Conservation (phyloP, 106 monocot species). For the Allium sativum region DNA sequence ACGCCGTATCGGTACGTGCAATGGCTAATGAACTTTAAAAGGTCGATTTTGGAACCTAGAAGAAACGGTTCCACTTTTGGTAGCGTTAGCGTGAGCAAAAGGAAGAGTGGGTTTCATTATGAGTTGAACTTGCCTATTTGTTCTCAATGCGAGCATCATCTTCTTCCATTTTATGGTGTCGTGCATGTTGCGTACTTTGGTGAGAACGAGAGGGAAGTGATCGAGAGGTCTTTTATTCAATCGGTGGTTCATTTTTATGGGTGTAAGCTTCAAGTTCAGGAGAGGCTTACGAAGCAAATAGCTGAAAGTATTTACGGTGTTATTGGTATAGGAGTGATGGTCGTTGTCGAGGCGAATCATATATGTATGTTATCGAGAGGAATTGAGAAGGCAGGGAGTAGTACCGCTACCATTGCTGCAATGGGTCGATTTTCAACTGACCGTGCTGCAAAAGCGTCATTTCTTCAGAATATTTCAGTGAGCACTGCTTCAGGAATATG, state of each 20-base stretch:
- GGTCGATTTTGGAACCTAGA: slow-evolving; percentile 34
- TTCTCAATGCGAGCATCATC: slow-evolving; percentile 95
- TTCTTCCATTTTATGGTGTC: slow-evolving; percentile 86
- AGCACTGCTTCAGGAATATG: slow-evolving; percentile 12
- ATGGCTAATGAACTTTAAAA: slow-evolving; percentile 88
- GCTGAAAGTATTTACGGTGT: slow-evolving; percentile 57
- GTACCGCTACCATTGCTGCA: slow-evolving; percentile 73
- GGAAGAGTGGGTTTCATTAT: slow-evolving; percentile 11
- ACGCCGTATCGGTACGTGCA: slow-evolving; percentile 79
- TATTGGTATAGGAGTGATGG: slow-evolving; percentile 46
- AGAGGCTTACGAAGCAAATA: slow-evolving; percentile 84
- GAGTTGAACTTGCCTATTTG: slow-evolving; percentile 81
- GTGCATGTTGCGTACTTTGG: slow-evolving; percentile 65
- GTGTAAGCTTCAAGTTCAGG: slow-evolving; percentile 89
- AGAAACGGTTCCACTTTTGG: slow-evolving; percentile 19
- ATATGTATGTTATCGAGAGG: slow-evolving; percentile 92
- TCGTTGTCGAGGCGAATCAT: slow-evolving; percentile 91
- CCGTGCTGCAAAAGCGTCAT: slow-evolving; percentile 36
- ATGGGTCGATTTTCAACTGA: slow-evolving; percentile 73
- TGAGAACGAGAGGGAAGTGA: slow-evolving; percentile 7
- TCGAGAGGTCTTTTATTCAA: slow-evolving; percentile 48
- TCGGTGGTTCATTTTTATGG: slow-evolving; percentile 63
- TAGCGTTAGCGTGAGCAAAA: background rate
- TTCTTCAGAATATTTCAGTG: slow-evolving; percentile 44
- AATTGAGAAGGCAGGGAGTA: slow-evolving; percentile 82